Evolutionary conservation across 2,329 filamentous ascomycete genomes (phyloP), one percentile per base, ranked within the genome.

Genomic region (Neofusicoccum cordaticola): DNA sequence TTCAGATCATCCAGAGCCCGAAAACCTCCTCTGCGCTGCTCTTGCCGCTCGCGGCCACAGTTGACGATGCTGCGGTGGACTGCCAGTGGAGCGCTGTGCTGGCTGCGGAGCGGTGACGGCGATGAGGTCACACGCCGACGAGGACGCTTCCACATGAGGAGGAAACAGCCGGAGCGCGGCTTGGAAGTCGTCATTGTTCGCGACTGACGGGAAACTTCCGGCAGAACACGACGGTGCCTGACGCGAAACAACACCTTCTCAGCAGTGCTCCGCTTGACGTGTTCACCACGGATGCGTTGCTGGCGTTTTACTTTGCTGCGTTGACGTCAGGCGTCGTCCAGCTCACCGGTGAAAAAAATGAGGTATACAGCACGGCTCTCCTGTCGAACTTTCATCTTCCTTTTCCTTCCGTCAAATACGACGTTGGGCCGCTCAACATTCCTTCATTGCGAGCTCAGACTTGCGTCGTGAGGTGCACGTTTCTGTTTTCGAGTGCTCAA

Each of bases 61-160:
- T 37, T 47, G 56, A 60, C 56, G 56, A 60, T 60, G 56, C 31
- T 48, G 22, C 41, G 53, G 41, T 27, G 39, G 13, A 35, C 19
- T 45, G 41, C 22, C 42, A 60, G 56, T 60, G 56, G 56, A 60
- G 56, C 31, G 56, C 56, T 60, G 56, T 17, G 56, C 56, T 60
- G 56, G 56, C 56, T 60, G 56, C 56, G 34, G 56, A 60, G 56
- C 56, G 42, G 56, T 60, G 56, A 31, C 27, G 27, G 27, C 27
- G 27, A 31, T 57, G 52, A 57, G n/a, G 56, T 47, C 56, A 60
- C 56, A 60, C 35, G 27, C 2, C 31, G 52, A 17, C 37, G 35
- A 42, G 8, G 22, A 42, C 2, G 37, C 52, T 44, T 58, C 53
- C 56, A 37, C 19, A 60, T 15, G 42, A 37, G 41, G 56, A 47